phyloP scores from a whole-genome alignment of 768 basidiomycete species.

The Boletales sp. region DNA sequence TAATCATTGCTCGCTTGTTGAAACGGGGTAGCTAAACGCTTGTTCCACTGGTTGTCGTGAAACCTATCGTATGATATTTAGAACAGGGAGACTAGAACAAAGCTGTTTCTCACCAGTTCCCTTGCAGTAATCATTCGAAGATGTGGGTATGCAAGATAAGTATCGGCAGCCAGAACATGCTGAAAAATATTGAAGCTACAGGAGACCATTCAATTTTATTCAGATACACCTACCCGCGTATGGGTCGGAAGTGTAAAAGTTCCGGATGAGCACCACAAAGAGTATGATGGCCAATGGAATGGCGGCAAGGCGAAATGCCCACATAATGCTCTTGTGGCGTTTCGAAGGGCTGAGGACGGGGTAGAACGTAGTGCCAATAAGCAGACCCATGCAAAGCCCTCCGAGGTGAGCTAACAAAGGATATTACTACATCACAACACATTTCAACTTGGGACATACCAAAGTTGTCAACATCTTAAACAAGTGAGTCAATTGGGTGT shows the following conservation, averaged over 20 bases:
- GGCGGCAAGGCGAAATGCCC: slow-evolving; percentile 68
- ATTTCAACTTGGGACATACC: slow-evolving; percentile 38
- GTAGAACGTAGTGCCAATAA: slow-evolving; percentile 80
- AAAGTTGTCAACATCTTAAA: slow-evolving; percentile 83
- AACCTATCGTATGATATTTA: slow-evolving; percentile 16
- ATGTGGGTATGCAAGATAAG: slow-evolving; percentile 83
- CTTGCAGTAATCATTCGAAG: slow-evolving; percentile 63
- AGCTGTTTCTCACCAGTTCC: slow-evolving; percentile 35
- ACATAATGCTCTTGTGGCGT: slow-evolving; percentile 68
- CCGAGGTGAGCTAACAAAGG: slow-evolving; percentile 71
- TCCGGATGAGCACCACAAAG: slow-evolving; percentile 77
- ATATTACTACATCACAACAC: background rate
- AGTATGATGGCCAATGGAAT: slow-evolving; percentile 74
- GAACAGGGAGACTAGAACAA: background rate
- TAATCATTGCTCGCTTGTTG: too few species aligned
- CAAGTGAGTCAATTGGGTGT: slow-evolving; percentile 14
- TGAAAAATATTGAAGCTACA: slow-evolving; percentile 23
- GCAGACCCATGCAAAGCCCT: slow-evolving; percentile 79
- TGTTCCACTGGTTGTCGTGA: slow-evolving; percentile 29
- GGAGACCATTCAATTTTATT: background rate
- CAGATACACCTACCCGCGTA: slow-evolving; percentile 58
- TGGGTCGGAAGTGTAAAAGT: slow-evolving; percentile 89
- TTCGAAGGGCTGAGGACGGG: slow-evolving; percentile 83
- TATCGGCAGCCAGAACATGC: slow-evolving; percentile 88
- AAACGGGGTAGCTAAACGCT: slow-evolving; percentile 18